phyloP scores from a whole-genome alignment of 768 basidiomycete species.

The Strobilomyces confusus region DNA sequence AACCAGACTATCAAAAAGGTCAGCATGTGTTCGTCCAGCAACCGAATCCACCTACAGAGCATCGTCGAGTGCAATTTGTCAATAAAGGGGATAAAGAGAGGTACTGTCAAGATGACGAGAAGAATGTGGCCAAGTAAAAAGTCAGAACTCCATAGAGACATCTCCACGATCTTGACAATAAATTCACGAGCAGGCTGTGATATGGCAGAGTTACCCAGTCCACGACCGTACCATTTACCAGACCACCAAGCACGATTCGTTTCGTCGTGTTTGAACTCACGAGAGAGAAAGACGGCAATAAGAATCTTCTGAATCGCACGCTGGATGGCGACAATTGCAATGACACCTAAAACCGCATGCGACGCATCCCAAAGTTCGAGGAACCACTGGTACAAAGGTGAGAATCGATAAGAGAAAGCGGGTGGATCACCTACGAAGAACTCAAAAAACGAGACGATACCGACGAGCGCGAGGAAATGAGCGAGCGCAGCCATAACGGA shows the following conservation, averaged over 20 bases:
- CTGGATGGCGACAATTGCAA: conserved; percentile 86
- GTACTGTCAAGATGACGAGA: conserved; percentile 81
- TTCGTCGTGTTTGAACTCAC: conserved; percentile 98
- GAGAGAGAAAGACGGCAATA: conserved; percentile 89
- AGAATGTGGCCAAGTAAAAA: conserved; percentile 85
- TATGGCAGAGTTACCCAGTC: conserved; percentile 85
- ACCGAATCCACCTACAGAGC: conserved; percentile 60
- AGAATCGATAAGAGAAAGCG: conserved; percentile 32
- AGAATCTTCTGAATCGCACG: conserved; percentile 91
- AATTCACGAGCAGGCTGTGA: conserved; percentile 97
- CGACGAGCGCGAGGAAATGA: conserved; percentile 77
- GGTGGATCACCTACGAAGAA: conserved; percentile 69
- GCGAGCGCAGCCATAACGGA: conserved; percentile 91
- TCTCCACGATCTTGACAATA: conserved; percentile 97
- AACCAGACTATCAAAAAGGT: conserved; percentile 71
- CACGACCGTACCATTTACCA: conserved; percentile 95
- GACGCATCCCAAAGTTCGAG: conserved; percentile 96
- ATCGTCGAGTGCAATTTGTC: conserved; percentile 91
- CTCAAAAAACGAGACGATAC: conserved; percentile 88
- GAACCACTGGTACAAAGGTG: conserved; percentile 66
- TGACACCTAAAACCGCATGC: conserved; percentile 90
- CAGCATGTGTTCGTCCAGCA: neutral
- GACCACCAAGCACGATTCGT: conserved; percentile 99
- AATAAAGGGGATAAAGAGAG: conserved; percentile 79
- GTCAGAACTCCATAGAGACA: conserved; percentile 95